phyloP scores from a whole-genome alignment of 495 filamentous ascomycete genomes.

The Parmelia sp. region DNA sequence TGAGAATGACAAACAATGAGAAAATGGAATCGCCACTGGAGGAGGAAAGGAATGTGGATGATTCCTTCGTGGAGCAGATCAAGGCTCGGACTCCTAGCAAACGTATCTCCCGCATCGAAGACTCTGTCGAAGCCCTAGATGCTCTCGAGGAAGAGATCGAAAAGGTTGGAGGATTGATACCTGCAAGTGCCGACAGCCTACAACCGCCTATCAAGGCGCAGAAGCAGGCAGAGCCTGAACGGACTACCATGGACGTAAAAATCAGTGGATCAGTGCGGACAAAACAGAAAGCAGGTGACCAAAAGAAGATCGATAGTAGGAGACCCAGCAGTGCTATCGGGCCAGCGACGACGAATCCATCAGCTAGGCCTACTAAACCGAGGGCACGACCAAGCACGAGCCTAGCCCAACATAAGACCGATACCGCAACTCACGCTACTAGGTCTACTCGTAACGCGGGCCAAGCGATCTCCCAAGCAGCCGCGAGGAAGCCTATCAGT shows the following conservation, averaged over 20 bases:
- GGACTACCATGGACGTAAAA: neutral
- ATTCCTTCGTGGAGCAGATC: constrained; percentile 39
- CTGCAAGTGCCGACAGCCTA: constrained; percentile 14
- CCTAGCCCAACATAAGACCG: neutral
- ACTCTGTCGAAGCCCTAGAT: constrained; percentile 63
- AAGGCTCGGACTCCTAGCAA: constrained; percentile 37
- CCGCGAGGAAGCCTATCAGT: constrained; percentile 25
- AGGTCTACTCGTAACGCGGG: neutral
- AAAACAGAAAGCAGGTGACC: neutral
- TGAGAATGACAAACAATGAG: constrained; percentile 24
- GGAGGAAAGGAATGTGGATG: constrained; percentile 14
- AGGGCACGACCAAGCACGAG: neutral
- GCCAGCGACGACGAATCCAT: constrained; percentile 7
- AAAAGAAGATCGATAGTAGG: neutral
- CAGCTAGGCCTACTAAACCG: neutral
- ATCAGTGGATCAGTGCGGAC: neutral
- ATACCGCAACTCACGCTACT: neutral
- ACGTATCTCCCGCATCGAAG: constrained; percentile 52
- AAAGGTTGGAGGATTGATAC: constrained; percentile 37
- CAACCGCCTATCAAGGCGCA: constrained; percentile 11
- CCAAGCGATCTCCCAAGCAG: neutral
- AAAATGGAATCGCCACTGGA: neutral
- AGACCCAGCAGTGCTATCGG: constrained; percentile 3
- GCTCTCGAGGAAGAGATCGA: constrained; percentile 63
- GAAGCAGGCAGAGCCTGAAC: constrained; percentile 10